Conservation (phyloP, 768 basidiomycete species). For the Pisolithus orientalis region DNA sequence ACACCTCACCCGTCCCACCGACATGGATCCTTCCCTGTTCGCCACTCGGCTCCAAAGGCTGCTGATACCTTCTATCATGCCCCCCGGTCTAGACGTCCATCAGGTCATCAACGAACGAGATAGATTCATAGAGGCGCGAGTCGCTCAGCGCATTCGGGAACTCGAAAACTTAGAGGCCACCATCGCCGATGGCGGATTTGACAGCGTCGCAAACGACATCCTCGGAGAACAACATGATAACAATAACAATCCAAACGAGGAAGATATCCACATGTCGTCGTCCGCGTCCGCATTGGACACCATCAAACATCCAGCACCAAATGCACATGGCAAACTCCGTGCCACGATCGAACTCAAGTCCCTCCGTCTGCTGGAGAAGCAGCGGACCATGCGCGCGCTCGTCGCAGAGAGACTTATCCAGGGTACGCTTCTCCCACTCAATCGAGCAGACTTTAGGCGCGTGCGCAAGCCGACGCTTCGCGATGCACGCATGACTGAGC, state of each 20-base stretch:
- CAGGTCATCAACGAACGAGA: constrained; percentile 89
- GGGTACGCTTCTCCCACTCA: constrained; percentile 82
- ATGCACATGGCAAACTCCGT: constrained; percentile 74
- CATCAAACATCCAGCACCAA: constrained; percentile 49
- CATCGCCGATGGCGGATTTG: constrained; percentile 71
- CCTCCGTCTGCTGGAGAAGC: constrained; percentile 84
- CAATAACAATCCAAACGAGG: background rate
- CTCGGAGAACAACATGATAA: background rate
- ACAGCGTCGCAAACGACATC: constrained; percentile 38
- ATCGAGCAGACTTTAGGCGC: constrained; percentile 87
- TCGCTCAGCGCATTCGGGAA: constrained; percentile 84
- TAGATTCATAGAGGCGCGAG: constrained; percentile 82
- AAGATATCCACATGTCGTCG: constrained; percentile 28
- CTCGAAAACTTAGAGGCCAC: constrained; percentile 75
- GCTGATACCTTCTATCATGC: constrained; percentile 85
- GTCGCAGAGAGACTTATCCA: constrained; percentile 85
- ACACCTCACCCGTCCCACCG: constrained; percentile 62
- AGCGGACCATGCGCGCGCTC: constrained; percentile 77
- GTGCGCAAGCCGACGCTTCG: constrained; percentile 80
- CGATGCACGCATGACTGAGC: constrained; percentile 86
- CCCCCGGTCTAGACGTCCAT: constrained; percentile 87
- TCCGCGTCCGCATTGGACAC: constrained; percentile 15
- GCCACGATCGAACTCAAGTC: constrained; percentile 92
- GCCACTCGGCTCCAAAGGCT: constrained; percentile 74
- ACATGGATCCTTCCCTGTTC: constrained; percentile 54